These are phyloP conservation scores for Chaetomium olivaceum DNA, from an alignment of 2,329 filamentous ascomycete species.

Conservation along the genomic window DNA sequence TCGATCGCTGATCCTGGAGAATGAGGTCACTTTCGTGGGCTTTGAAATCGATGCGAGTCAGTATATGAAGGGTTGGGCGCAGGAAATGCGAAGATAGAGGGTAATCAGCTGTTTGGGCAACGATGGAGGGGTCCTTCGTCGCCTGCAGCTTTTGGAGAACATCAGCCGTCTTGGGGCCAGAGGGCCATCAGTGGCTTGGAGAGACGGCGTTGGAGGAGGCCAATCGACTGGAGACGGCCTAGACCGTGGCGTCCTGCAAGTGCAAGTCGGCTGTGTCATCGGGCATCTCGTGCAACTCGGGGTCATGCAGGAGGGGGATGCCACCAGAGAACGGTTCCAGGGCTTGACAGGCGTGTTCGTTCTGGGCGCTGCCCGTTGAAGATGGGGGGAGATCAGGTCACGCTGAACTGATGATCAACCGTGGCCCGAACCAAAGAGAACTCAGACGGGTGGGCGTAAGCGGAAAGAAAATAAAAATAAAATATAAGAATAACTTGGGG, in stretches of 20 bases:
- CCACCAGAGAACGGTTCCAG: constrained; percentile 30
- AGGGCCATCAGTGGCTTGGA: neutral
- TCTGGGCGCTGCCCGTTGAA: constrained; percentile 11
- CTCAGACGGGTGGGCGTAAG: neutral
- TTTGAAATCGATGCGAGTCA: constrained; percentile 7
- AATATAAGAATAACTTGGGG: neutral
- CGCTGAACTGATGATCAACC: constrained; percentile 16
- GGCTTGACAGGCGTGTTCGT: constrained; percentile 22
- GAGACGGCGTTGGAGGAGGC: neutral
- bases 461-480: neutral
- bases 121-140: constrained; percentile 8
- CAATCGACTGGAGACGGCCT: constrained; percentile 8
- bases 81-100: neutral
- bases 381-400: constrained; percentile 14
- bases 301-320: constrained; percentile 29
- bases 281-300: constrained; percentile 28
- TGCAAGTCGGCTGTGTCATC: constrained; percentile 20
- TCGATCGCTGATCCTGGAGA: constrained; percentile 6
- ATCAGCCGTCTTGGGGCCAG: neutral
- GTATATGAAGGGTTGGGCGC: neutral
- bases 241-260: constrained; percentile 17
- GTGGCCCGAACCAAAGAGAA: neutral
- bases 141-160: neutral
- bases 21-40: constrained; percentile 20
- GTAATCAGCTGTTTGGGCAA: constrained; percentile 1